Percentiles rank a stretch among this genome's conserved stretches.
Conservation (phyloP, 169 alveolate genomes). For the Cryptosporidium andersoni region DNA sequence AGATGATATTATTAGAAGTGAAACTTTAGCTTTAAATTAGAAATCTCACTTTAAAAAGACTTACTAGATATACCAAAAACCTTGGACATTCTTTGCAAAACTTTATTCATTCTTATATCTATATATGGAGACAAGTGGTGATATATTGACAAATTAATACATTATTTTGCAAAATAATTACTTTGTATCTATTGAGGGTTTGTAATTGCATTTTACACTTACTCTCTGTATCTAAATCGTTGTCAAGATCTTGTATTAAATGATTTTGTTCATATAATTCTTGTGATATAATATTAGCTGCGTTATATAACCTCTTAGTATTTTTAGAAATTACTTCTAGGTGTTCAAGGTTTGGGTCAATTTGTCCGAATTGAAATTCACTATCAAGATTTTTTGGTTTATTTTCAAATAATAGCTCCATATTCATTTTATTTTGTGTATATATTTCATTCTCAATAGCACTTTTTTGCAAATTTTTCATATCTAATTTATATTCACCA, state of each 20-base stretch:
- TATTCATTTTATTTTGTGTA: slow-evolving; percentile 16
- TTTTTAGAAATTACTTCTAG: slow-evolving; percentile 20
- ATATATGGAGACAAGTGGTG: too few species aligned
- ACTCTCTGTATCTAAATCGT: slow-evolving; percentile 27
- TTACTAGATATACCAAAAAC: slow-evolving; percentile 51
- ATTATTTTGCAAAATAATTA: neutral
- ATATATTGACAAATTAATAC: too few species aligned
- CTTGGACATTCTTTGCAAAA: slow-evolving; percentile 34
- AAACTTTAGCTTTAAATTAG: too few species aligned
- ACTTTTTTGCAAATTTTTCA: neutral
- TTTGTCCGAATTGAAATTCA: neutral
- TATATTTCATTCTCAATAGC: slow-evolving; percentile 10
- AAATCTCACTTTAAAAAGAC: neutral
- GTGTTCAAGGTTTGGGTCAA: slow-evolving; percentile 6
- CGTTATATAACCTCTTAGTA: slow-evolving; percentile 33
- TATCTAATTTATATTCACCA: slow-evolving; percentile 10
- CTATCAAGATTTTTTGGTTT: neutral
- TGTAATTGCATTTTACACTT: slow-evolving; percentile 2
- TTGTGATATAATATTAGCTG: slow-evolving; percentile 49
- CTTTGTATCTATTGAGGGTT: neutral
- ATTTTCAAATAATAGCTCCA: slow-evolving; percentile 5
- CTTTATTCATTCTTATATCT: slow-evolving; percentile 9
- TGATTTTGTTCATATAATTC: slow-evolving; percentile 60
- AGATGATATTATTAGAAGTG: too few species aligned
- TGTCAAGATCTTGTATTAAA: slow-evolving; percentile 19